These are phyloP conservation scores for Trichoderma asperellum DNA, from an alignment of 2,329 filamentous ascomycete genomes.

Conservation along the genomic window DNA sequence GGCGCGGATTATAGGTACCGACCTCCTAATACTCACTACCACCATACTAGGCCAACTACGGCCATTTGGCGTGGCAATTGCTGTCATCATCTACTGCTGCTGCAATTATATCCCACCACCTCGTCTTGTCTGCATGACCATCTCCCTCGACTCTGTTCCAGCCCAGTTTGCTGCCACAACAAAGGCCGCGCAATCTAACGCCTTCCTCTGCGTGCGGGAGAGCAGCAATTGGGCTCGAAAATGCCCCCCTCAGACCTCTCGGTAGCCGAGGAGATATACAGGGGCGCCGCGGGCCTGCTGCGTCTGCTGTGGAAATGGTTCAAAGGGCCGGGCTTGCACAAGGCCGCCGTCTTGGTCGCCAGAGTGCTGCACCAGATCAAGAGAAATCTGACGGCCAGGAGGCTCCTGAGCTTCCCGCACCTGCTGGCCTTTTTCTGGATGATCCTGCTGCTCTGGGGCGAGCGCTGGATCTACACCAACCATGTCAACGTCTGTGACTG, in stretches of 20 bases:
- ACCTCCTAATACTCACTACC: not conserved
- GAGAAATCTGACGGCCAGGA: constrained; percentile 53
- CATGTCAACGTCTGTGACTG: constrained; percentile 76
- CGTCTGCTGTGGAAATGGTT: constrained; percentile 48
- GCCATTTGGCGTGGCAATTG: not conserved
- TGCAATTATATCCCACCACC: not conserved
- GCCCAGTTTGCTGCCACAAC: not conserved
- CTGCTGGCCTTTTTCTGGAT: constrained; percentile 75
- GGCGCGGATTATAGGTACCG: not conserved
- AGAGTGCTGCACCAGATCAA: constrained; percentile 38
- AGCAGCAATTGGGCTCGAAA: constrained; percentile 38
- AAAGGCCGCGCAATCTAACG: not conserved
- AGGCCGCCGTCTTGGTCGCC: constrained; percentile 40
- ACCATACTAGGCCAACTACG: not conserved
- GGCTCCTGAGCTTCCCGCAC: constrained; percentile 67
- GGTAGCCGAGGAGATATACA: constrained; percentile 34
- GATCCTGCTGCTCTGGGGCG: constrained; percentile 79
- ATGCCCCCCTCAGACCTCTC: constrained; percentile 38
- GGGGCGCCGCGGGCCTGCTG: constrained; percentile 34
- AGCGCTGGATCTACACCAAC: constrained; percentile 75
- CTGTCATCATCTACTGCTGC: constrained; percentile 3
- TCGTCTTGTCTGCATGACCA: not conserved
- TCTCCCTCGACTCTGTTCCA: not conserved
- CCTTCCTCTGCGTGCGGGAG: constrained; percentile 5
- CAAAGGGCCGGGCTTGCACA: constrained; percentile 46